Evolutionary conservation across 2,329 filamentous ascomycete genomes (phyloP).

Genomic region (Leptographium lundbergii): DNA sequence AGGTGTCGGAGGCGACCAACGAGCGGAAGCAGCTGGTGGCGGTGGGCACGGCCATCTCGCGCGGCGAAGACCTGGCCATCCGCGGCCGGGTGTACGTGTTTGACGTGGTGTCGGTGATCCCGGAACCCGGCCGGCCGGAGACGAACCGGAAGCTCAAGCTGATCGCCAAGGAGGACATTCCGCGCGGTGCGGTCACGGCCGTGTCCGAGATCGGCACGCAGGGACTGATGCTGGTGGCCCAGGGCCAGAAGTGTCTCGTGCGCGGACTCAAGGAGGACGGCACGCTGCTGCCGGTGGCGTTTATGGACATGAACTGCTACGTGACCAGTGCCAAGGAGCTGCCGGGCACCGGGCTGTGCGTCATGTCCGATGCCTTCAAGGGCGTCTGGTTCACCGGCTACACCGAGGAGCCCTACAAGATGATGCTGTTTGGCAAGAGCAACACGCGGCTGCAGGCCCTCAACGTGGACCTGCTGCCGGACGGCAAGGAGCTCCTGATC

Average conservation of each 20-base stretch:
- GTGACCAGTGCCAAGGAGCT: constrained; percentile 78
- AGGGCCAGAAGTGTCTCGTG: constrained; percentile 97
- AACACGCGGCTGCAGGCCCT: constrained; percentile 65
- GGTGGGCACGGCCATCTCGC: constrained; percentile 74
- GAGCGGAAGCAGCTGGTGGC: constrained; percentile 72
- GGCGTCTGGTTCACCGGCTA: constrained; percentile 95
- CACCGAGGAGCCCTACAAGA: constrained; percentile 90
- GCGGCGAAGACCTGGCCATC: constrained; percentile 80
- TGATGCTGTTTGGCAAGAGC: constrained; percentile 86
- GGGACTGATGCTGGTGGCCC: constrained; percentile 77
- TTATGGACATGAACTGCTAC: constrained; percentile 95
- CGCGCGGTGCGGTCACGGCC: constrained; percentile 82
- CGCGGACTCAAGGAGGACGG: constrained; percentile 92
- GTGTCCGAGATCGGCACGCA: constrained; percentile 75
- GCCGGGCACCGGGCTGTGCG: constrained; percentile 68
- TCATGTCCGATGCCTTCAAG: constrained; percentile 84
- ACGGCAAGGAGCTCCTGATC: constrained; percentile 71
- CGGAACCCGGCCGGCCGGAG: constrained; percentile 73
- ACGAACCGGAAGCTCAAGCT: constrained; percentile 78
- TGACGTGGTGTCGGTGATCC: constrained; percentile 83
- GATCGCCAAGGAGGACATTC: constrained; percentile 77
- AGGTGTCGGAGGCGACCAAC: constrained; percentile 83
- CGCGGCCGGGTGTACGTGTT: constrained; percentile 81
- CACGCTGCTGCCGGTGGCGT: constrained; percentile 82
- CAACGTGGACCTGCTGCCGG: constrained; percentile 76